Base-by-base conservation (phyloP, 345 rosid species). In the Capsella bursapastoris region DNA sequence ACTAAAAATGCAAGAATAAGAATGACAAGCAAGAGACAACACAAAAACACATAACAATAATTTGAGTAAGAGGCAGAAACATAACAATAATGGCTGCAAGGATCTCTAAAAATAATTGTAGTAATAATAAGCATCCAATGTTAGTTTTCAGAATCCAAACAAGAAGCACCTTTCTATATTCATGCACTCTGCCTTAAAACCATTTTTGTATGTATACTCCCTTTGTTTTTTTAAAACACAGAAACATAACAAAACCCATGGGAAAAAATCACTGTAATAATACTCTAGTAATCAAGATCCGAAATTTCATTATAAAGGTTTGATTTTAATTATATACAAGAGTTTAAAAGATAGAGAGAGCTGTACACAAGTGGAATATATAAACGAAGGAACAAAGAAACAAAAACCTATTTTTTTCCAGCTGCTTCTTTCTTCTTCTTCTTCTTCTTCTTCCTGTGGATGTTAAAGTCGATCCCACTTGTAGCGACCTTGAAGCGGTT, bases 401-500 rank as follows among this genome's bases (percentile, higher is more conserved):
- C 25, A 2, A 35, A 15, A 45, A 37, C 52, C 71, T 28, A 16
- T 13, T 6, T 38, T 37, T 44, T 0, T 35, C 70, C 25, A 22
- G 25, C 4, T 47, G 22, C 38, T 9, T 56, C 12, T 64, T 38
- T 34, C 7, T 8, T 45, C 41, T 68, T 43, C 15, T 43, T 6
- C 4, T 10, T 8, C 28, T 15, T 12, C 32, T 15, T 9, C 4
- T 41, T 75, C 62, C 78, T 28, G 76, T 6, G 0, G 37, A 32
- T 5, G 87, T 58, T 80, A 78, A 64, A 86, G 50, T 5, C 76
- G 83, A 82, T 83, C 70, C 96, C 96, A 90, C 76, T 83, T 71
- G 88, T 85, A 90, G 7, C 89, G 89, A 59, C 96, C 96, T 57
- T 84, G 67, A 28, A 90, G 78, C 31, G 96, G 93, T 80, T 57